Conservation (phyloP, 176 grass and related monocot genomes). For the Raddia guianensis region DNA sequence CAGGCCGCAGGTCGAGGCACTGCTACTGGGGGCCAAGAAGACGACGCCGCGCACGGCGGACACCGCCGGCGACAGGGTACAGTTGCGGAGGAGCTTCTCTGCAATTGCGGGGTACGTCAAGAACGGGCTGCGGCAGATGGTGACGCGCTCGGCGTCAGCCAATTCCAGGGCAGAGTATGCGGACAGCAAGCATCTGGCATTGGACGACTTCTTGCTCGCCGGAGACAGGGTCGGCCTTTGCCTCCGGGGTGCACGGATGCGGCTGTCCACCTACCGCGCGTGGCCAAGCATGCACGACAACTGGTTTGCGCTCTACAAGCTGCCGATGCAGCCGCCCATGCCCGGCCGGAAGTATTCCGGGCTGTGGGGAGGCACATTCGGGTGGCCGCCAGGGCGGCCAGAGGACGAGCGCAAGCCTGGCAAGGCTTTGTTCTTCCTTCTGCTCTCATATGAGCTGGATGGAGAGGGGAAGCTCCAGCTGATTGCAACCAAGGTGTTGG, state of each 20-base stretch:
- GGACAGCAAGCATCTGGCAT: conserved; percentile 53
- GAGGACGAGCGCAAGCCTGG: conserved; percentile 59
- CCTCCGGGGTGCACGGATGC: conserved; percentile 52
- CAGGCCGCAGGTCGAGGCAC: conserved; percentile 38
- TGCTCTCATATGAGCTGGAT: conserved; percentile 78
- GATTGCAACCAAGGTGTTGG: conserved; percentile 85
- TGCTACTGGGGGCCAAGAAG: conserved; percentile 37
- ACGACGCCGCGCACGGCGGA: background rate
- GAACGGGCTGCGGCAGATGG: conserved; percentile 69
- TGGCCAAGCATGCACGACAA: conserved; percentile 93
- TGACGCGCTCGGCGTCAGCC: conserved; percentile 42
- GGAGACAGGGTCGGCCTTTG: conserved; percentile 53
- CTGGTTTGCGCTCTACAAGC: conserved; percentile 79
- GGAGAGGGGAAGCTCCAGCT: conserved; percentile 54
- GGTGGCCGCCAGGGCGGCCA: conserved; percentile 63
- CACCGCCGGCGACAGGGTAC: conserved; percentile 24
- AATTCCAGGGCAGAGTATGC: conserved; percentile 42
- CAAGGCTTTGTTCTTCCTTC: conserved; percentile 80
- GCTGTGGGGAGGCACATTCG: conserved; percentile 89
- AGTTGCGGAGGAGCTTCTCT: conserved; percentile 53
- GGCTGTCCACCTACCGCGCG: conserved; percentile 55
- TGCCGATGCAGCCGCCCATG: conserved; percentile 48
- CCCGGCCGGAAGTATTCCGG: conserved; percentile 59
- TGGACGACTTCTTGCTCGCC: conserved; percentile 56
- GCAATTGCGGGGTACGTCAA: conserved; percentile 57